Evolutionary conservation across 495 filamentous ascomycete genomes (phyloP), one percentile per base, ranked within the genome.

Genomic region (Zalerion maritima): DNA sequence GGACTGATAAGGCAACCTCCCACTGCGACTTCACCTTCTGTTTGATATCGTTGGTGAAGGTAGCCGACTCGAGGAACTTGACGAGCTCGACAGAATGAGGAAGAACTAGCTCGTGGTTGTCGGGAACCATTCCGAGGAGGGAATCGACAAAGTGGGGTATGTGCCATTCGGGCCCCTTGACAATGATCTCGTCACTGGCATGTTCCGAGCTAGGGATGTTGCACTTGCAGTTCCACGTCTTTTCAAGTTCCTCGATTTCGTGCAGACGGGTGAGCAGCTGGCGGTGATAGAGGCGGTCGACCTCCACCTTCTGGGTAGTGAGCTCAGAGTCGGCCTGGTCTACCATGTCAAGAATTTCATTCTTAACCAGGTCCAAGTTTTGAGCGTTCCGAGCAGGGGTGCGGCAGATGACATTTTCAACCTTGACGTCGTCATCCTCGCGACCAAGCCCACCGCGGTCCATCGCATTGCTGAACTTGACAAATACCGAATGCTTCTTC

Each of bases 391-490:
- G 80, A 37, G 89, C 89, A 9, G 89, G 89, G 1, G 89, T 99
- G 14, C 91, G 79, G 52, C 91, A 96, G 43, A 99, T 92, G 38
- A 99, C 89, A 53, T 99, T 99, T 62, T 96, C 89, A 27, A 94
- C 86, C 51, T 92, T 91, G 56, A 89, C 82, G 49, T 96, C 89
- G 50, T 96, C 91, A 46, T 93, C 86, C 43, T 96, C 89, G 37
- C 85, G 81, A 38, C 82, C 80, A 54, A 91, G 76, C 7, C 84
- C 85, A 33, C 84, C 86, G 42, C 89, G 80, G 53, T 99, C 89
- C 91, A 96, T 96, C 15, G 91, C 89, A 45, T 99, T 99, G 38
- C 84, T 92, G 49, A 99, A 99, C 51, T 99, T 99, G 60, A 99
- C 89, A 39, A 96, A 99, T 34, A 99, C 89, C 2, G 89, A 99